phyloP scores from a whole-genome alignment of 2,329 filamentous ascomycete species.

The Amesomyces nigricolor region DNA sequence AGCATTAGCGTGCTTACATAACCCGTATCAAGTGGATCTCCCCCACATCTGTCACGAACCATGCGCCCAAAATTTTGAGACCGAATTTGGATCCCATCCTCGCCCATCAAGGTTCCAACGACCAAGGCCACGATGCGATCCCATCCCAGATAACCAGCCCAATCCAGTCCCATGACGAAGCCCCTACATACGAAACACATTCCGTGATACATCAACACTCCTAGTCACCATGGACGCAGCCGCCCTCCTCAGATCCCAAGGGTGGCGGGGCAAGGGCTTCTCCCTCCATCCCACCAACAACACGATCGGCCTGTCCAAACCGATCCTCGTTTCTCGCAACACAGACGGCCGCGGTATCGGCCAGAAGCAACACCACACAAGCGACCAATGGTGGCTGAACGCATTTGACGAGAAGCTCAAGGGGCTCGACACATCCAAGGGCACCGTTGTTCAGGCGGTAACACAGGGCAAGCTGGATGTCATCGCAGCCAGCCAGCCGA shows the following conservation, averaged over 20 bases:
- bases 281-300: conserved; percentile 73
- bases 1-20: no score
- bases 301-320: conserved; percentile 71
- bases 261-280: conserved; percentile 85
- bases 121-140: conserved; percentile 1
- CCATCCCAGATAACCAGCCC: not conserved
- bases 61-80: conserved; percentile 9
- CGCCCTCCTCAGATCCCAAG: conserved; percentile 75
- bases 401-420: conserved; percentile 90
- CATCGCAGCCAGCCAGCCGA: conserved; percentile 43
- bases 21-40: no score
- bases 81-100: not conserved
- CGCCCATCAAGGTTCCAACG: not conserved
- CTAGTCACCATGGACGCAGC: conserved; percentile 66
- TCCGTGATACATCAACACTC: not conserved
- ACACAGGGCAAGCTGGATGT: conserved; percentile 49
- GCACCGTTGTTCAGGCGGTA: conserved; percentile 52
- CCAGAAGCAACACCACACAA: conserved; percentile 60
- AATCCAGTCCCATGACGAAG: not conserved
- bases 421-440: conserved; percentile 61
- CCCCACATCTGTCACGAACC: not conserved
- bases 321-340: conserved; percentile 78
- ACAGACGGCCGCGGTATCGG: conserved; percentile 76
- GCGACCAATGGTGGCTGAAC: conserved; percentile 94
- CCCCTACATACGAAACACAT: not conserved